Percentiles rank a stretch among this genome's conserved stretches.
These are phyloP conservation scores for Serendipita indica DNA, from an alignment of 768 basidiomycete genomes.

Conservation along the genomic window DNA sequence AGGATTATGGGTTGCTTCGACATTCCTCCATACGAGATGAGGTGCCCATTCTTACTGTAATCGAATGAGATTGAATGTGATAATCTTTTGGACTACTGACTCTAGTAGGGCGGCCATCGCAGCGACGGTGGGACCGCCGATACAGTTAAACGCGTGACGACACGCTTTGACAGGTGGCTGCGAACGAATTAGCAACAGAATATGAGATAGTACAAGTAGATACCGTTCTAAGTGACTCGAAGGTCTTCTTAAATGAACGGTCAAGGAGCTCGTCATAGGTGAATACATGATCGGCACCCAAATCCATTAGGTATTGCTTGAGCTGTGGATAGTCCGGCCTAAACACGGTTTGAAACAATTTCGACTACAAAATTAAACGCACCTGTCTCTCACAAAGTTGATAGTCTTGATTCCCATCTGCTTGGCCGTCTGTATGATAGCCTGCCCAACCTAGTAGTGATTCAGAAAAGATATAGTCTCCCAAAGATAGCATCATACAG, in stretches of 20 bases:
- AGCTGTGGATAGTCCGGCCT: constrained; percentile 42
- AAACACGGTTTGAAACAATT: background rate
- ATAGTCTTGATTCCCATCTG: constrained; percentile 56
- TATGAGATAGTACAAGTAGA: background rate
- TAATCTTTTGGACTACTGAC: background rate
- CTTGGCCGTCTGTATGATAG: constrained; percentile 74
- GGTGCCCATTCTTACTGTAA: constrained; percentile 37
- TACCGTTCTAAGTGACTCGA: constrained; percentile 53
- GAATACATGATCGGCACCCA: constrained; percentile 65
- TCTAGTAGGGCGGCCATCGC: constrained; percentile 56
- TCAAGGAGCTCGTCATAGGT: constrained; percentile 63
- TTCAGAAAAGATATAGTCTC: background rate
- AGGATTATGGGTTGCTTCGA: constrained; percentile 65
- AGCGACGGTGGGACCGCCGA: constrained; percentile 52
- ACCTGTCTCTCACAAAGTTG: constrained; percentile 69
- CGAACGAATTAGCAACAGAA: background rate
- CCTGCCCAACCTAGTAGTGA: constrained; percentile 52
- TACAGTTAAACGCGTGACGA: constrained; percentile 30
- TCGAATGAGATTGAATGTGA: background rate
- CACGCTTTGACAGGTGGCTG: constrained; percentile 34
- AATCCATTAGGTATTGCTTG: constrained; percentile 33
- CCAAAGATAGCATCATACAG: constrained; percentile 31
- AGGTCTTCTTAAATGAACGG: constrained; percentile 34
- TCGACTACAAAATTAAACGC: constrained; percentile 14
- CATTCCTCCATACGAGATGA: constrained; percentile 87